A percentile compares a stretch with the other conserved stretches of the same genome.
phyloP scores from a whole-genome alignment of 129 eudicot genomes.

The Mikania micrantha region DNA sequence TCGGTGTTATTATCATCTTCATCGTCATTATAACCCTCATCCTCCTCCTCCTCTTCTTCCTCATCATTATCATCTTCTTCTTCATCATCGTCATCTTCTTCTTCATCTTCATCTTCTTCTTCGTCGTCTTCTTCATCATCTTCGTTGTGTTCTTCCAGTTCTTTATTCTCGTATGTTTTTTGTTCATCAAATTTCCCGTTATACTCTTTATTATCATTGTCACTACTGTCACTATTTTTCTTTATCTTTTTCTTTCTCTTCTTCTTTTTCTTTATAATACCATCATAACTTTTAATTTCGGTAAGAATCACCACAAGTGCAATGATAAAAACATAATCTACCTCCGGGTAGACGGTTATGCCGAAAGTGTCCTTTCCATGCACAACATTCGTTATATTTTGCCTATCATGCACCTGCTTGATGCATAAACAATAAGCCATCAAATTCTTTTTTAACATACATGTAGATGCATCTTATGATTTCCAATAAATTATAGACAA shows the following conservation, averaged over 20 bases:
- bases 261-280: constrained; percentile 13
- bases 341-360: constrained; percentile 45
- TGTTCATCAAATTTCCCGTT: background rate
- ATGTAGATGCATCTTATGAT: background rate
- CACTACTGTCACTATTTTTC: background rate
- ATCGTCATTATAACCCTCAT: background rate
- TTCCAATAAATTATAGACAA: background rate
- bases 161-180: background rate
- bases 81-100: background rate
- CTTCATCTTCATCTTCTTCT: background rate
- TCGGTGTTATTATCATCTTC: background rate
- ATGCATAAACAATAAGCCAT: background rate
- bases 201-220: constrained; percentile 8
- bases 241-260: constrained; percentile 5
- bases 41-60: background rate
- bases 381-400: constrained; percentile 24
- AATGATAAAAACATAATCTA: constrained; percentile 42
- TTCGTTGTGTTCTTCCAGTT: background rate
- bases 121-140: background rate
- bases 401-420: constrained; percentile 37
- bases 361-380: constrained; percentile 37
- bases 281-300: constrained; percentile 30
- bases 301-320: constrained; percentile 42
- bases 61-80: background rate
- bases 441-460: background rate